Percentiles rank a stretch among this genome's conserved stretches.
Evolutionary conservation across 371 early-diverging fungal genomes (phyloP).

Genomic region (Catenaria anguillulae): DNA sequence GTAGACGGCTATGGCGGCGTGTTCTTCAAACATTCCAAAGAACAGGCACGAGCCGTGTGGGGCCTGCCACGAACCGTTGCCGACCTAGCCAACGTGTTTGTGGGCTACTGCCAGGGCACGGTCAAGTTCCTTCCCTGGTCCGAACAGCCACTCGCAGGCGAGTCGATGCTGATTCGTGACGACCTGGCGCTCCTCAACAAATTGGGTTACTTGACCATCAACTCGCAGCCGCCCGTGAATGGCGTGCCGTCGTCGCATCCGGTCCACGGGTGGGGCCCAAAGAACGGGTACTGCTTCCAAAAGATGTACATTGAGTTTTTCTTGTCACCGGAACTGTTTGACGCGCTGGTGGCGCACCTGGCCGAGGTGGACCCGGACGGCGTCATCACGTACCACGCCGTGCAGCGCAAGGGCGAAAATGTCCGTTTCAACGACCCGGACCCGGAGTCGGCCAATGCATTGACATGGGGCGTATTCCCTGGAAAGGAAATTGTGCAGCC

Average conservation of each 20-base stretch:
- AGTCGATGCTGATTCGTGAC: conserved; percentile 59
- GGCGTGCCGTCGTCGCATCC: conserved; percentile 66
- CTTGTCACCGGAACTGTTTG: conserved; percentile 52
- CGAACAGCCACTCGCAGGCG: conserved; percentile 63
- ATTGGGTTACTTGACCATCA: conserved; percentile 82
- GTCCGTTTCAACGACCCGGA: conserved; percentile 60
- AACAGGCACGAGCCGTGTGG: conserved; percentile 61
- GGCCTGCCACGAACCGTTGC: conserved; percentile 43
- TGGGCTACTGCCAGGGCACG: conserved; percentile 60
- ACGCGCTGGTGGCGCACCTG: conserved; percentile 49
- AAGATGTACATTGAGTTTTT: conserved; percentile 96
- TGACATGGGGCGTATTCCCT: conserved; percentile 98
- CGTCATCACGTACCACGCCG: conserved; percentile 72
- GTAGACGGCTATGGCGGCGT: conserved; percentile 77
- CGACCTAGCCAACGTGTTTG: conserved; percentile 63
- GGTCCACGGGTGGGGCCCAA: conserved; percentile 89
- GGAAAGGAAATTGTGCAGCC: conserved; percentile 95
- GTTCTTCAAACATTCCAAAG: conserved; percentile 23
- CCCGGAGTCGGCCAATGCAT: conserved; percentile 70
- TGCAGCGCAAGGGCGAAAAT: conserved; percentile 38
- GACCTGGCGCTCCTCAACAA: conserved; percentile 55
- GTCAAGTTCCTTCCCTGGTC: conserved; percentile 82
- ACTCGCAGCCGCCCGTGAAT: conserved; percentile 91
- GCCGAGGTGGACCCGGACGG: conserved; percentile 19
- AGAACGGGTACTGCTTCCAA: conserved; percentile 90